phyloP scores from a whole-genome alignment of 1,139 yeast genomes.

The Debaryomycetaceae sp. region DNA sequence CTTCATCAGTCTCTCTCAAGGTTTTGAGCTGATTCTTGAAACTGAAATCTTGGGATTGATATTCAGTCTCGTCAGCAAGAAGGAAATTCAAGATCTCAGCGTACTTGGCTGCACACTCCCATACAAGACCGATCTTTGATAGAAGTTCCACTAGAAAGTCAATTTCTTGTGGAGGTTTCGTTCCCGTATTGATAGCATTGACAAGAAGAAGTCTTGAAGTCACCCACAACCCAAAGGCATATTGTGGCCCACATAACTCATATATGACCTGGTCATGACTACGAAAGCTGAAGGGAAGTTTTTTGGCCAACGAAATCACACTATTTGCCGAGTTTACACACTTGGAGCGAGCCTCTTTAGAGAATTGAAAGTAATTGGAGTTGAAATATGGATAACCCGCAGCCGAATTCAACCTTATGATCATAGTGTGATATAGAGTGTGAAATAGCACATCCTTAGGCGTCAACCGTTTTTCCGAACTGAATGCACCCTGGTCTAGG shows the following conservation, averaged over 20 bases:
- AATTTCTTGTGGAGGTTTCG: not conserved
- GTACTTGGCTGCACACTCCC: conserved; percentile 15
- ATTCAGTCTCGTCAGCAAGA: not conserved
- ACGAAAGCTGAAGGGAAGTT: conserved; percentile 7
- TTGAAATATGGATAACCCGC: conserved; percentile 27
- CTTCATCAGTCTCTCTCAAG: not conserved
- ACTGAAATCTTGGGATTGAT: not conserved
- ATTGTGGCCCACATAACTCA: conserved; percentile 15
- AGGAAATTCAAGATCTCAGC: conserved; percentile 10
- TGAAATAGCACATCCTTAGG: conserved; percentile 11
- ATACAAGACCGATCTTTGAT: conserved; percentile 10
- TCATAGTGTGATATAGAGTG: conserved; percentile 23
- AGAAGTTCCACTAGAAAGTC: conserved; percentile 10
- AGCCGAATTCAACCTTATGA: conserved; percentile 25
- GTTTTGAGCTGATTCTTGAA: not conserved
- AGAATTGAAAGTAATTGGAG: conserved; percentile 12
- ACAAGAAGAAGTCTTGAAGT: conserved; percentile 15
- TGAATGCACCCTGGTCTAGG: conserved; percentile 5
- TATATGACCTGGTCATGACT: conserved; percentile 6
- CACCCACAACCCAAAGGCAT: conserved; percentile 17
- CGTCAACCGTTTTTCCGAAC: conserved; percentile 1
- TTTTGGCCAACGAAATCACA: conserved; percentile 8
- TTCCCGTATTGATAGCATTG: conserved; percentile 2
- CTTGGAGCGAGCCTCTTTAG: conserved; percentile 11
- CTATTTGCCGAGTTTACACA: conserved; percentile 10